Evolutionary conservation across 2,329 filamentous ascomycete species (phyloP).

Genomic region (Beauveria sp.): DNA sequence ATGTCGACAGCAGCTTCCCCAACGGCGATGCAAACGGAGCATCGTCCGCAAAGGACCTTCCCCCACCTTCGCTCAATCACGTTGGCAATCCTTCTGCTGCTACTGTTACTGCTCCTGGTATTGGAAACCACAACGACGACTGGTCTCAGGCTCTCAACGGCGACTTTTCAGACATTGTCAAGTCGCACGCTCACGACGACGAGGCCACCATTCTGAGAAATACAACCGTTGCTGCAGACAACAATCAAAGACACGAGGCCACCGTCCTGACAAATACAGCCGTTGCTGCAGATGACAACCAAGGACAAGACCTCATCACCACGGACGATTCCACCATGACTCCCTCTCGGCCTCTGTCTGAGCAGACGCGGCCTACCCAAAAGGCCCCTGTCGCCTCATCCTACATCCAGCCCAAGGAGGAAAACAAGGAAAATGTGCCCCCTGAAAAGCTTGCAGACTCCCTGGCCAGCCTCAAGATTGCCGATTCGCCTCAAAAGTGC

Average conservation of each 20-base stretch:
- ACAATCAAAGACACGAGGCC: background rate
- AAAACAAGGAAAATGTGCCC: constrained; percentile 12
- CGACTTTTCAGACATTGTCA: constrained; percentile 3
- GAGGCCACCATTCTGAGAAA: background rate
- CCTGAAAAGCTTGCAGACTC: background rate
- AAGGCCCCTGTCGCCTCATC: background rate
- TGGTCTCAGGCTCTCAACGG: constrained; percentile 1
- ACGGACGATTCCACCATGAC: constrained; percentile 4
- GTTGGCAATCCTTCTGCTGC: background rate
- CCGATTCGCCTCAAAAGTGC: background rate
- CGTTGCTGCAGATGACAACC: background rate
- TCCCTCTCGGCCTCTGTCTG: constrained; percentile 1
- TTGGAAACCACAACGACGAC: background rate
- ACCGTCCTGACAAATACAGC: background rate
- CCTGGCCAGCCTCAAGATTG: constrained; percentile 2
- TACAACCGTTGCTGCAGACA: background rate
- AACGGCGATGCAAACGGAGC: background rate
- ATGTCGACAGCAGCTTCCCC: background rate
- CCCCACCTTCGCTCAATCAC: background rate
- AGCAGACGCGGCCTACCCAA: constrained; percentile 37
- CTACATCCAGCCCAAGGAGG: background rate
- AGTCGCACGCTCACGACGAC: constrained; percentile 3
- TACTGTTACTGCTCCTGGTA: background rate
- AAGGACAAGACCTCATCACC: background rate
- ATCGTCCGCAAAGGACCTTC: background rate